Evolutionary conservation across 163 green algal species (phyloP).

Genomic region (Chlamydomonas reinhardtii): DNA sequence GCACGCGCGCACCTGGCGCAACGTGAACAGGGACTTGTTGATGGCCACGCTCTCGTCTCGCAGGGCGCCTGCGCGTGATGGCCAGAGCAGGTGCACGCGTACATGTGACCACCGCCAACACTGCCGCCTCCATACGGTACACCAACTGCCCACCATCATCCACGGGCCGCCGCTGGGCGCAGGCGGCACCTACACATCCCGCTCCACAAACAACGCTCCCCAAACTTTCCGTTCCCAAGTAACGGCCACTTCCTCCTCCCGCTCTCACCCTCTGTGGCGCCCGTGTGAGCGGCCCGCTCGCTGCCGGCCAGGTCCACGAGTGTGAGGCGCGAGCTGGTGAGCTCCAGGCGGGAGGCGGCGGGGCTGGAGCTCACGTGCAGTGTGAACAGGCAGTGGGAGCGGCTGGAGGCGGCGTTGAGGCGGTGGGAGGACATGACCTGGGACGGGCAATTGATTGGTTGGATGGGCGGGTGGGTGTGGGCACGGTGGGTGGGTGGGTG

Average conservation of each 20-base stretch:
- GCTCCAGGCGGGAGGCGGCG: constrained; percentile 33
- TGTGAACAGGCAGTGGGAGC: constrained; percentile 67
- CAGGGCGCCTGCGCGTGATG: constrained; percentile 32
- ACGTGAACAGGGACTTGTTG: constrained; percentile 79
- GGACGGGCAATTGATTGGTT: too few species aligned
- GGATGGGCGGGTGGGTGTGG: too few species aligned
- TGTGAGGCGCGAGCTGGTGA: constrained; percentile 57
- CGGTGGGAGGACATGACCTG: constrained; percentile 67
- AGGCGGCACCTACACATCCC: too few species aligned
- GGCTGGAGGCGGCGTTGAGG: constrained; percentile 69
- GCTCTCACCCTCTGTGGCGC: constrained; percentile 47
- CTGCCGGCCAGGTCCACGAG: constrained; percentile 78
- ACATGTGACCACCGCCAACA: not conserved
- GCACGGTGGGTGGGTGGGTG: too few species aligned
- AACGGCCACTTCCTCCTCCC: too few species aligned
- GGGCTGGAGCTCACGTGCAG: constrained; percentile 59
- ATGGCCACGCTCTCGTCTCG: constrained; percentile 71
- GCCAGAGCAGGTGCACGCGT: too few species aligned
- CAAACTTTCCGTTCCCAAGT: too few species aligned
- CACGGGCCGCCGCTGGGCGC: too few species aligned
- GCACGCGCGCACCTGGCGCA: constrained; percentile 47
- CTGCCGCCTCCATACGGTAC: not conserved
- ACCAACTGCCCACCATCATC: not conserved
- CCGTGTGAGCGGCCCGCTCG: constrained; percentile 56
- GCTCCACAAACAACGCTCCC: too few species aligned